Base-by-base conservation (phyloP, 371 early-diverging fungal species). In the Mucor sp. region DNA sequence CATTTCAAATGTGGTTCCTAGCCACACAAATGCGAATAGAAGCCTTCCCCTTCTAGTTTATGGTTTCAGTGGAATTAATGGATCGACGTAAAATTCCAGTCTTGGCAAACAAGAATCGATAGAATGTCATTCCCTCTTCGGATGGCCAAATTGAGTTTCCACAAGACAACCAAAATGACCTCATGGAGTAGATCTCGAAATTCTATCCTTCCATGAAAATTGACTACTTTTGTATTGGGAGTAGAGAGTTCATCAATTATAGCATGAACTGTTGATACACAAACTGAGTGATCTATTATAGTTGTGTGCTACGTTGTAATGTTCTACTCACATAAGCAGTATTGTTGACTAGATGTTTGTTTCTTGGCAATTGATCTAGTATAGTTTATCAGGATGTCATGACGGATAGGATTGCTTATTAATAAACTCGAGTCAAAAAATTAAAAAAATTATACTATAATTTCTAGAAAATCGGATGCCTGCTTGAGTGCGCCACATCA, bases 71-170 rank as follows among this genome's bases (percentile, higher is more conserved):
- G 5, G 27, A 56, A 50, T 50, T 4, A 15, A 32, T 56, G 32
- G 56, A 56, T 56, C 56, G 27, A 32, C 56, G 17, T 47, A 17
- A 47, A 21, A 25, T 2, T n/a, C 17, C 7, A 32, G 28, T 56
- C 56, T 56, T 56, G 56, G 56, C 56, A 56, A 56, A 56, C 32
- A 30, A 56, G 28, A 56, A 56, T 44, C 6, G 7, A n/a, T 25
- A 50, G 21, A 50, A 50, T 50, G 50, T 44, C 44, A 44, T 44
- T 44, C 17, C 2, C 6, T 2, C 19, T 44, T 44, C 44, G 6
- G 44, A n/a, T 0, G 12, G 14, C 50, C 50, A 25, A 50, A 25
- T 25, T 50, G 14, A 50, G 50, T 50, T 50, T 50, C 50, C 23
- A 23, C n/a, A 50, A 25, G 25, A 19, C 1, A 50, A 50, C 50